Conservation (phyloP, 2,329 filamentous ascomycete genomes). For the Aurifilum marmelostoma region DNA sequence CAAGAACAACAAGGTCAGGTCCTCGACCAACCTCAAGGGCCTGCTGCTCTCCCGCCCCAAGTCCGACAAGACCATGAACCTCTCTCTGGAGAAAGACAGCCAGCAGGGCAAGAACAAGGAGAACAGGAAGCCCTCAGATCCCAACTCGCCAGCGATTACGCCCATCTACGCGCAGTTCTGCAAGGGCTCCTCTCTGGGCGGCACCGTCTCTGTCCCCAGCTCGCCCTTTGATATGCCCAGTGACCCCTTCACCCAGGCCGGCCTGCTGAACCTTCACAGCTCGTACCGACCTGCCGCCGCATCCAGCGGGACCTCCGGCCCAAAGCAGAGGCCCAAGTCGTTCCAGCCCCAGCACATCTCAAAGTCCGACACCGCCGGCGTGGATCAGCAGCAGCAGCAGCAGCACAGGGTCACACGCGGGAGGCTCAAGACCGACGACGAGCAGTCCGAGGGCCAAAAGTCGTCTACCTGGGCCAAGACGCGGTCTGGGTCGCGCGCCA, state of each 20-base stretch:
- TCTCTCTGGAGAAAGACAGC: constrained; percentile 54
- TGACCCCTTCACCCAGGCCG: constrained; percentile 25
- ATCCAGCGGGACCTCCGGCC: constrained; percentile 21
- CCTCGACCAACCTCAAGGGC: constrained; percentile 77
- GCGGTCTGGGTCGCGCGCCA: constrained; percentile 48
- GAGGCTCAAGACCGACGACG: constrained; percentile 27
- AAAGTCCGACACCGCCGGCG: constrained; percentile 31
- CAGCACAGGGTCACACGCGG: constrained; percentile 26
- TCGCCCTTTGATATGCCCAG: constrained; percentile 19
- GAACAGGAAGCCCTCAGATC: constrained; percentile 68
- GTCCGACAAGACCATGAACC: constrained; percentile 69
- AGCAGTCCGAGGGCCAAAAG: constrained; percentile 19
- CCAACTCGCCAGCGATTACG: constrained; percentile 50
- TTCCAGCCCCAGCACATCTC: constrained; percentile 46
- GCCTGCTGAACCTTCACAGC: constrained; percentile 28
- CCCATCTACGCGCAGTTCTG: constrained; percentile 83
- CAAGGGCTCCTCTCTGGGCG: constrained; percentile 41
- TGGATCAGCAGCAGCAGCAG: constrained; percentile 16
- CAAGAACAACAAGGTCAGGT: constrained; percentile 80
- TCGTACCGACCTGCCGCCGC: constrained; percentile 29
- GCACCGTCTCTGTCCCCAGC: constrained; percentile 31
- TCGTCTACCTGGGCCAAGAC: constrained; percentile 36
- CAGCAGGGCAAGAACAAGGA: constrained; percentile 73
- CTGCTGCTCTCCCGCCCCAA: constrained; percentile 76
- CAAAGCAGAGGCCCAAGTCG: constrained; percentile 55